Base-by-base conservation (phyloP, 768 basidiomycete species). In the Chalciporus piperatus region DNA sequence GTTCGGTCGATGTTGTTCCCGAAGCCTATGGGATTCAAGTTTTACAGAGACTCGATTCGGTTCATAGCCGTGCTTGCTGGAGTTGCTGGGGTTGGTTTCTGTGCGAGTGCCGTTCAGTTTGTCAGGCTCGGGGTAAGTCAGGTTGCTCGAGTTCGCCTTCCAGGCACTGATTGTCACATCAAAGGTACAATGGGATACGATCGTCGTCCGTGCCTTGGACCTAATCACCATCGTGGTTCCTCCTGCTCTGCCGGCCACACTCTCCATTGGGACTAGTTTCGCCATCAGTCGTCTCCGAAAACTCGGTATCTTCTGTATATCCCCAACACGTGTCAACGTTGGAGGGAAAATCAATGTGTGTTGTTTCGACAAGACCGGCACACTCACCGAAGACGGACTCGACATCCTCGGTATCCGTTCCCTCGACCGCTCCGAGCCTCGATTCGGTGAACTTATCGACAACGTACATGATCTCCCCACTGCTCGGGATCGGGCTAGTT, bases 341-440 rank as follows among this genome's bases (percentile, higher is more conserved):
- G 92, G 85, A 1, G 97, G 97, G 10, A 95, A 97, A 72, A 77
- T 98, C 72, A 98, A 98, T 58, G 87, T 98, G 10, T 93, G 93
- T 61, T 98, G 95, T 65, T 99, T 99, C 62, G 97, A 99, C 76
- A 99, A 99, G 73, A 99, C 97, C 1, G 97, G 97, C 8, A 99
- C 97, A 9, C 77, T 99, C 20, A 99, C 97, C 1, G 97, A 99
- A 70, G 97, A 99, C 57, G 97, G 96, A 0, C 77, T 99, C 44
- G 97, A 99, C 65, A 93, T 99, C 41, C 84, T 99, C 41, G 97
- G 97, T 14, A 87, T 97, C 16, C 87, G 96, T 41, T 83, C 83
- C 6, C 80, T 91, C 39, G 94, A 96, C 52, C 83, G 91, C 40
- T 78, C 76, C 42, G 79, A 74, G 8, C 81, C 85, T 48, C 79